These are phyloP conservation scores for Blastocystis sp. DNA, from an alignment of 352 stramenopile species.

Conservation along the genomic window DNA sequence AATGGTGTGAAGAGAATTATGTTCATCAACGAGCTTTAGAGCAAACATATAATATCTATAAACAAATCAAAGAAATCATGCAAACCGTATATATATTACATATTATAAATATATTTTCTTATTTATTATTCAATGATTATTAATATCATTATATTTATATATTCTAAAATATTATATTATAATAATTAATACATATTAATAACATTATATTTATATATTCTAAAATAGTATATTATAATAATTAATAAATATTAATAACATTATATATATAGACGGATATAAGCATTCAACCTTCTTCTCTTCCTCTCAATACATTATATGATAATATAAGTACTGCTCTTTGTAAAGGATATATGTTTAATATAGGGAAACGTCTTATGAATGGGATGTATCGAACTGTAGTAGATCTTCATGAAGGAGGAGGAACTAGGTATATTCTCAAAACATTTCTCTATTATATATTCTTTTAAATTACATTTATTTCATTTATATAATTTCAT, in stretches of 20 bases:
- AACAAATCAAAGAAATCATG: slow-evolving; percentile 39
- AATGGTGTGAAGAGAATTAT: slow-evolving; percentile 38
- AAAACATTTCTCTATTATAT: too few relatives aligned
- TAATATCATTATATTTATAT: background rate
- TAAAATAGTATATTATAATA: too few relatives aligned
- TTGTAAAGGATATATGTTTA: slow-evolving; percentile 7
- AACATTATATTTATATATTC: too few relatives aligned
- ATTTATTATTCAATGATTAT: background rate
- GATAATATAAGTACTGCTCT: too few relatives aligned
- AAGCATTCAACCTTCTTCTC: too few relatives aligned
- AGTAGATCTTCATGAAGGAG: slow-evolving; percentile 29
- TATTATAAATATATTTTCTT: background rate
- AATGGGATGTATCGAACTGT: slow-evolving; percentile 25
- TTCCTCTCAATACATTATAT: too few relatives aligned
- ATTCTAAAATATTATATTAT: background rate
- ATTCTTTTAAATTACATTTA: too few relatives aligned
- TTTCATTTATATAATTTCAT: too few relatives aligned
- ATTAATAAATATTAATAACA: too few relatives aligned
- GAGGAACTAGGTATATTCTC: too few relatives aligned
- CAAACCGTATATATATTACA: background rate
- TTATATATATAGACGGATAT: too few relatives aligned
- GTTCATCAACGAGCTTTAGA: slow-evolving; percentile 38
- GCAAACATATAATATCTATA: slow-evolving; percentile 32
- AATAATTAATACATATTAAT: background rate
- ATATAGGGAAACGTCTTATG: slow-evolving; percentile 3